Base-by-base conservation (phyloP, 2,329 filamentous ascomycete species). In the Hawksworthiomyces lignivorus region DNA sequence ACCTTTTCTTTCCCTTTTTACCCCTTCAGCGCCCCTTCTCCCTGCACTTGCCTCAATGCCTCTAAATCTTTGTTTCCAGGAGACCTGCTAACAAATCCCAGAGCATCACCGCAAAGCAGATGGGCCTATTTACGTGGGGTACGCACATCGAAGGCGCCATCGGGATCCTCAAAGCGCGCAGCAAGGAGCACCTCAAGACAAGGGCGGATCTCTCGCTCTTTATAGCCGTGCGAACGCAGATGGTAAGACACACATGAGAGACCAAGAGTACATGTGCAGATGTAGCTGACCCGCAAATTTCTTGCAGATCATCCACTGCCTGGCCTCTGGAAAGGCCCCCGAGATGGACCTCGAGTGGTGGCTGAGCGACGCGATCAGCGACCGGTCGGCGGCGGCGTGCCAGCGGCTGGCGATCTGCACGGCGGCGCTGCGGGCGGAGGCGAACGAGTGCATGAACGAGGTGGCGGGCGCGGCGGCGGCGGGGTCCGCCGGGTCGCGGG, bases 141-240 rank as follows among this genome's bases (percentile, higher is more conserved):
- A 76, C 75, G 9, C 77, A 82, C 50, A 70, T 75, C n/a, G 73
- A 80, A 46, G 77, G 76, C 4, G 77, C 77, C n/a, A 70, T 80
- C 24, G 71, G 77, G 49, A 62, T 81, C 2, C 73, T 77, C 40
- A 75, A 73, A 54, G 67, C 70, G 9, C 68, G 77, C 34, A 75
- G 76, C 5, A 70, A 67, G 50, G 69, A 72, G 48, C 74, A 78
- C 50, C 54, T 77, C 9, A 61, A 62, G 31, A 76, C 72, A 12
- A 70, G 68, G 54, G 61, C 65, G 3, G 77, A 76, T 0, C 55
- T 72, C 24, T 63, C 69, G 42, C 63, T 82, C 12, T 81, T 81
- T 52, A 65, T 75, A 36, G 71, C 72, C 7, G 76, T 81, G 14
- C 65, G 77, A 43, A 75, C 71, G 2, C 74, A 80, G 49, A 78